Evolutionary conservation across 176 grass and related monocot genomes (phyloP), one percentile per base, ranked within the genome.

Genomic region (Carex kokanica): DNA sequence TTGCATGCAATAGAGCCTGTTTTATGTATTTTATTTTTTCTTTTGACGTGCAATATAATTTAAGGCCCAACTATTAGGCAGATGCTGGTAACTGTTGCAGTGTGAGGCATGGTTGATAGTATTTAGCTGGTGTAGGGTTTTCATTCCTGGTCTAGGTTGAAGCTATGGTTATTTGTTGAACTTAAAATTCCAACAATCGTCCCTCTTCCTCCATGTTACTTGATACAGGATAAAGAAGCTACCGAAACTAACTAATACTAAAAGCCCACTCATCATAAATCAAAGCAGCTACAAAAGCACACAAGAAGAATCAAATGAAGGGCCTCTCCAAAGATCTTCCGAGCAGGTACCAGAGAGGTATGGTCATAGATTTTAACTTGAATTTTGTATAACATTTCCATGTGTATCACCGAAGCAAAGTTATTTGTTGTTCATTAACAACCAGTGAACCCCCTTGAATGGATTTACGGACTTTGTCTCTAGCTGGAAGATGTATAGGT

Each of bases 221-320:
- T 81, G 25, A 81, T 81, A 23, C 18, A 82, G 80, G 32, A 66
- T 7, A 60, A 66, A 82, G 80, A 82, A 67, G 72, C 53, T 18
- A 21, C 53, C 43, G 49, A 53, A 82, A 2, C 15, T 24, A 67
- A 82, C 31, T 47, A 82, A 12, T 82, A 41, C 32, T 21, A 56
- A 82, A 10, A 66, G 21, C n/a, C 12, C 32, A 11, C 34, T 77
- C 20, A 24, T 77, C 20, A 27, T 31, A 77, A 14, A 16, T 8
- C 8, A 15, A 77, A 77, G 51, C 41, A 77, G 60, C 60, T 63
- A 15, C 51, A 45, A 77, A 53, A 77, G 1, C 2, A 52, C n/a
- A 63, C 27, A 82, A 16, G 80, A 82, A 43, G 36, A 82, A 23
- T 8, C 41, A 21, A 77, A 77, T 77, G 17, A 77, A 25, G 21